Percentiles rank a stretch among this genome's conserved stretches.
Conservation (phyloP, 306 rosid genomes). For the Pyrus betulifolia region DNA sequence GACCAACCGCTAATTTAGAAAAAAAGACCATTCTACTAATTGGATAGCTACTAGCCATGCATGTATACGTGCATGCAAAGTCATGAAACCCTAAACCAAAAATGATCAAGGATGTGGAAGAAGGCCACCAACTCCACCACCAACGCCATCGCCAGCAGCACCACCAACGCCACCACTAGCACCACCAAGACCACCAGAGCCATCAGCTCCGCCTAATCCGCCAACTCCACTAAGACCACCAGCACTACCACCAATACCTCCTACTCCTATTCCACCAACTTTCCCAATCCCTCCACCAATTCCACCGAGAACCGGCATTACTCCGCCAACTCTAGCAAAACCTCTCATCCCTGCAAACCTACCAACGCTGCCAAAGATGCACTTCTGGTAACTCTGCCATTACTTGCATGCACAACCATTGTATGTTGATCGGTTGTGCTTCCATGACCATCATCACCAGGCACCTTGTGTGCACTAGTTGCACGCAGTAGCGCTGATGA, state of each 20-base stretch:
- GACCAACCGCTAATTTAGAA: background rate
- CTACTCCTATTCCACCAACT: slow-evolving; percentile 11
- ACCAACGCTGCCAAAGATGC: slow-evolving; percentile 52
- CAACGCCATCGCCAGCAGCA: slow-evolving; percentile 3
- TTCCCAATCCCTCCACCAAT: slow-evolving; percentile 23
- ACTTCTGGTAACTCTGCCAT: slow-evolving; percentile 35
- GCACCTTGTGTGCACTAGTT: slow-evolving; percentile 39
- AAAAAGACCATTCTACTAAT: background rate
- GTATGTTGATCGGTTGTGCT: slow-evolving; percentile 5
- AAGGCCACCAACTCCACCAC: background rate
- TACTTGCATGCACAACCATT: slow-evolving; percentile 22
- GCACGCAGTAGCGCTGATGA: slow-evolving; percentile 31
- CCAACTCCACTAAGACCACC: slow-evolving; percentile 31
- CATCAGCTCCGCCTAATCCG: slow-evolving; percentile 18
- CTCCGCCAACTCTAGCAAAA: slow-evolving; percentile 22
- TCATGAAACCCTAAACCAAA: background rate
- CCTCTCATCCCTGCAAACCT: slow-evolving; percentile 48
- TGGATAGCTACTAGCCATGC: background rate
- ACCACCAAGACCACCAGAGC: slow-evolving; percentile 20
- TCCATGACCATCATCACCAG: slow-evolving; percentile 3
- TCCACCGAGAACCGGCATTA: slow-evolving; percentile 17
- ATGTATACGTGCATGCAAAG: background rate
- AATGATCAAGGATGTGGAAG: background rate
- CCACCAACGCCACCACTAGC: slow-evolving; percentile 11
- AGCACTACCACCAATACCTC: slow-evolving; percentile 14